Conservation (phyloP, 2,329 filamentous ascomycete species). For the Trichoderma guizhouense region DNA sequence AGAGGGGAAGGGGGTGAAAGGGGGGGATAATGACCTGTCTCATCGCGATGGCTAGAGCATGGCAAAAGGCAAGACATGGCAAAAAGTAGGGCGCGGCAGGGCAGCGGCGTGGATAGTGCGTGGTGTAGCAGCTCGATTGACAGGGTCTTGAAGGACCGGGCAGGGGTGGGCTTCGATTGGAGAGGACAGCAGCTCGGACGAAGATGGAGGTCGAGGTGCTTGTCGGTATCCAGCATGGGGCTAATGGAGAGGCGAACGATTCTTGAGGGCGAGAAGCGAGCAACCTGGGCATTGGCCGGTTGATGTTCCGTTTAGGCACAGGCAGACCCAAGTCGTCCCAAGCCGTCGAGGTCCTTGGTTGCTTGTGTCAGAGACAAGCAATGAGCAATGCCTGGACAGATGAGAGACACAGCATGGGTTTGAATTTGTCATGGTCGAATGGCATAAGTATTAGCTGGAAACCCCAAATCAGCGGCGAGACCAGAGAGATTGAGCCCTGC, state of each 20-base stretch:
- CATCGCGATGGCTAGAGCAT: constrained; percentile 12
- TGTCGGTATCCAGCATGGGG: background rate
- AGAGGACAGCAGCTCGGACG: background rate
- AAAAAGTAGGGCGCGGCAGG: constrained; percentile 11
- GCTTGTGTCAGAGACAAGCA: too few relatives aligned
- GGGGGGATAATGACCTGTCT: background rate
- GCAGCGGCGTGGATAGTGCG: background rate
- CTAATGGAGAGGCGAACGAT: background rate
- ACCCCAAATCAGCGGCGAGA: background rate
- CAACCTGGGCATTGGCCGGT: background rate
- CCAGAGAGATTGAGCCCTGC: background rate
- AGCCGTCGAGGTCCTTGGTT: background rate
- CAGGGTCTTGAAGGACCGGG: background rate
- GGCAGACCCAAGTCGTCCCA: background rate
- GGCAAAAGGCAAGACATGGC: constrained; percentile 15
- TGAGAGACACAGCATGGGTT: background rate
- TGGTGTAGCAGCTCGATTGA: constrained; percentile 12
- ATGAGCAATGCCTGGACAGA: background rate
- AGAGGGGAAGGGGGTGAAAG: background rate
- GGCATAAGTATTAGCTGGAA: background rate
- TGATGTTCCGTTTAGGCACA: background rate
- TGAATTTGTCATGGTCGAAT: background rate
- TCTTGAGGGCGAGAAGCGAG: background rate
- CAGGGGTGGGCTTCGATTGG: background rate
- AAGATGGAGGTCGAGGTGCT: background rate